A percentile compares a stretch with the other conserved stretches of the same genome.
These are phyloP conservation scores for Tausonia pullulans DNA, from an alignment of 1,284 basidiomycete species.

Conservation along the genomic window DNA sequence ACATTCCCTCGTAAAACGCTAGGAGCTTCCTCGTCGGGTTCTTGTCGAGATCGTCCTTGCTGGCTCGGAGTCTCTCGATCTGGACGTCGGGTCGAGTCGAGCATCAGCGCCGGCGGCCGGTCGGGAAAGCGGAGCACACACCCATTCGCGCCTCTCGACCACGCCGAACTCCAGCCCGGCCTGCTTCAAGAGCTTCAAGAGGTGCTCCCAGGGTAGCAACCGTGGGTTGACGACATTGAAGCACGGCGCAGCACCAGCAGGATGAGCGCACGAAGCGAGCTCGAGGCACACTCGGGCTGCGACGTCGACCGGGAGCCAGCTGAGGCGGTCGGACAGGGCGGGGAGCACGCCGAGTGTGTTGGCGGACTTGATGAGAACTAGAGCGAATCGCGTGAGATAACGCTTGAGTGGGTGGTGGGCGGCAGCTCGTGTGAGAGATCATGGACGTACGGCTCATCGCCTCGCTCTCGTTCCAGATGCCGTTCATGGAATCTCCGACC, in stretches of 20 bases:
- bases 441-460: conserved; percentile 31
- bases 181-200: conserved; percentile 50
- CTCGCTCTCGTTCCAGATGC: conserved; percentile 52
- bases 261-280: conserved; percentile 29
- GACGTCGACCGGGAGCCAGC: conserved; percentile 50
- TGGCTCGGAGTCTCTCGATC: too few species aligned
- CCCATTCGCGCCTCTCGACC: conserved; percentile 50
- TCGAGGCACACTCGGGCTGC: conserved; percentile 46
- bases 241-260: conserved; percentile 34
- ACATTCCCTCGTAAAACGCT: conserved; percentile 31
- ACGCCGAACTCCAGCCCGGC: conserved; percentile 61
- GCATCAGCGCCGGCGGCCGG: too few species aligned
- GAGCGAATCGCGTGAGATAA: conserved; percentile 12
- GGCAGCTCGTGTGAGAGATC: too few species aligned
- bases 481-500: conserved; percentile 43
- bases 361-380: conserved; percentile 27
- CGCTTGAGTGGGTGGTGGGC: too few species aligned
- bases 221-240: conserved; percentile 59
- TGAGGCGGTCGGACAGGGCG: conserved; percentile 37
- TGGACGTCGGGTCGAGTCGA: too few species aligned
- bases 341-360: conserved; percentile 42
- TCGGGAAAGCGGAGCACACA: conserved; percentile 22
- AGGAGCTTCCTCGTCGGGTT: conserved; percentile 46
- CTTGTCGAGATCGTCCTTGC: conserved; percentile 31
- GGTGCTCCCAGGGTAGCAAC: conserved; percentile 40